These are phyloP conservation scores for Cyclocybe cylindracea DNA, from an alignment of 768 basidiomycete genomes.

Conservation along the genomic window DNA sequence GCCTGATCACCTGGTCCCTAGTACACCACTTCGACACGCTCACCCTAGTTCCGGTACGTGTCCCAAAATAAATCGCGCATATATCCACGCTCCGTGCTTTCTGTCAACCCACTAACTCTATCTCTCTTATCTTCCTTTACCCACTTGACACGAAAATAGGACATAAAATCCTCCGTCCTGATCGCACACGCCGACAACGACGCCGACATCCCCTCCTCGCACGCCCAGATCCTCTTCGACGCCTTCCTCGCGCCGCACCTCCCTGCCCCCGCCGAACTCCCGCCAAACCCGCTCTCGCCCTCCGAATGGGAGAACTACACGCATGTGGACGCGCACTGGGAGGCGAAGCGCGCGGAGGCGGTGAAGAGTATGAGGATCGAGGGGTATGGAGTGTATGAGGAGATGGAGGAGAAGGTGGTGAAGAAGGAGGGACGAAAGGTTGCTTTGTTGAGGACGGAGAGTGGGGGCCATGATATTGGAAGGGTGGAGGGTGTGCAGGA, in stretches of 20 bases:
- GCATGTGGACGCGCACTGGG: constrained; percentile 35
- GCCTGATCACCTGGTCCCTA: constrained; percentile 53
- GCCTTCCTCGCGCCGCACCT: constrained; percentile 61
- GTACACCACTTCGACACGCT: constrained; percentile 65
- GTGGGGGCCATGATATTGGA: constrained; percentile 63
- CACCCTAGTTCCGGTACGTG: constrained; percentile 53
- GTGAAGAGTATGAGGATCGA: constrained; percentile 44
- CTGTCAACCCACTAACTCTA: background rate
- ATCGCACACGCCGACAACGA: constrained; percentile 79
- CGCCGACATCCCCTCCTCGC: constrained; percentile 67
- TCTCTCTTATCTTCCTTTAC: background rate
- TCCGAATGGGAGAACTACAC: constrained; percentile 45
- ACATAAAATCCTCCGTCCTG: constrained; percentile 66
- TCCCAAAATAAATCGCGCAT: background rate
- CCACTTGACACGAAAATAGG: constrained; percentile 45
- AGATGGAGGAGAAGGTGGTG: constrained; percentile 45
- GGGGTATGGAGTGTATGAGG: constrained; percentile 45
- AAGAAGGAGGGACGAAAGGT: constrained; percentile 43
- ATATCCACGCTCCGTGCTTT: no score
- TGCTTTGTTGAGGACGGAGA: constrained; percentile 55
- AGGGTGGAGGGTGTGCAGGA: constrained; percentile 72
- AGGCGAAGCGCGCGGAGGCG: constrained; percentile 36
- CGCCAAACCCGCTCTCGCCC: constrained; percentile 33
- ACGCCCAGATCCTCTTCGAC: constrained; percentile 70
- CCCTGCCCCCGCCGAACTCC: constrained; percentile 34